Base-by-base conservation (phyloP, 495 filamentous ascomycete species). In the Ascodesmis nigricans region DNA sequence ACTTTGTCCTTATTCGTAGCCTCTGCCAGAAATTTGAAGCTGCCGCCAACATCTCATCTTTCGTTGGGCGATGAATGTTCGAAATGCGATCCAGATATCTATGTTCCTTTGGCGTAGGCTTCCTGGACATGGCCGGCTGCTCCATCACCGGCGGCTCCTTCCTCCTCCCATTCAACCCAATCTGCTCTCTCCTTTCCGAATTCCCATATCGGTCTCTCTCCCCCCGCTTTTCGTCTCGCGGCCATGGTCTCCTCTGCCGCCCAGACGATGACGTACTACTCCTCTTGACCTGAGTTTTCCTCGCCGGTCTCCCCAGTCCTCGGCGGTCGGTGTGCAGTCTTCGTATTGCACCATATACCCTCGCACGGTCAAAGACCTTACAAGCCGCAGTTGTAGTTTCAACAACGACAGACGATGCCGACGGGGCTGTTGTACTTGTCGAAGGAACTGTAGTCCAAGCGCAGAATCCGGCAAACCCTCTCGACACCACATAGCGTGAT, bases 1-100 rank as follows among this genome's bases (percentile, higher is more conserved):
- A 97, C 50, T 97, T 97, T 57, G 93, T 92, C 13, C 80, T 71
- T 21, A 95, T 76, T 45, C 75, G 79, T 7, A 92, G 49, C n/a
- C 87, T 67, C 10, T 84, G 75, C 69, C 81, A 80, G 52, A 93
- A 92, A 1, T 83, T 80, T 10, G 71, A 92, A 15, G 87, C 84
- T 27, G 90, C 84, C 20, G 73, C 77, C 23, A 97, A 59, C 33
- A 97, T 66, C 55, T 97, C 84, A 52, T 91, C 82, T 46, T 91
- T 92, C 19, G 75, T 84, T 7, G 87, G 84, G 22, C 81, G 63
- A 55, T 93, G 82, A 14, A 50, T 49, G 21, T 49, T 38, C 10
- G 41, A 44, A 26, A 50, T 44, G 13, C 27, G 38, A 24, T 43
- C 45, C 13, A 50, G 13, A n/a, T n/a, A n/a, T n/a, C n/a, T n/a